Evolutionary conservation across 179 eudicot genomes (phyloP).

Genomic region (Camellia oleifera): DNA sequence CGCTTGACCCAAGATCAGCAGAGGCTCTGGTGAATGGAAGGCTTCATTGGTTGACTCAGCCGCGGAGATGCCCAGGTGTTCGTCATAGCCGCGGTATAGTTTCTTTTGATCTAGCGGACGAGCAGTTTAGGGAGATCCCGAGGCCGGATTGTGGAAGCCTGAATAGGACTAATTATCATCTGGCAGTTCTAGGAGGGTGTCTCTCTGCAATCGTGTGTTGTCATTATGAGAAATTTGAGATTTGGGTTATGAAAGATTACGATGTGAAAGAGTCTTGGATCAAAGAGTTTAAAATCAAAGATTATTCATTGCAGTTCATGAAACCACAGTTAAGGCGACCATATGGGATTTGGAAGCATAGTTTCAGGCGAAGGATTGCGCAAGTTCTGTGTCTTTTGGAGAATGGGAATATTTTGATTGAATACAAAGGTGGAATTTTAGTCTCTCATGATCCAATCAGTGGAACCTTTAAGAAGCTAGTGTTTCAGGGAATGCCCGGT

Average conservation of each 20-base stretch:
- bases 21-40: constrained; percentile 24
- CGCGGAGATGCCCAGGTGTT: neutral
- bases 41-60: constrained; percentile 24
- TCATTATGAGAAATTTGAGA: constrained; percentile 10
- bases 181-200: constrained; percentile 22
- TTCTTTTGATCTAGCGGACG: constrained; percentile 26
- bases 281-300: constrained; percentile 12
- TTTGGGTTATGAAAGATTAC: constrained; percentile 31
- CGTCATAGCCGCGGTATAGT: constrained; percentile 3
- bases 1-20: constrained; percentile 1
- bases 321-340: neutral
- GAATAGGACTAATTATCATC: constrained; percentile 1
- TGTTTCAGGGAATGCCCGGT: constrained; percentile 21
- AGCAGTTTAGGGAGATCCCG: constrained; percentile 17
- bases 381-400: constrained; percentile 22
- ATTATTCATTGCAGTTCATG: neutral
- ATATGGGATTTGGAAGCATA: constrained; percentile 19
- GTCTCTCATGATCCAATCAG: constrained; percentile 22
- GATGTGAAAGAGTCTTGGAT: constrained; percentile 29
- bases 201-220: constrained; percentile 7
- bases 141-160: neutral
- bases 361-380: neutral
- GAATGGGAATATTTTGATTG: constrained; percentile 30
- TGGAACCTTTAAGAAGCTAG: constrained; percentile 12
- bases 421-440: constrained; percentile 25